Conservation (phyloP, 2,329 filamentous ascomycete genomes). For the Talaromyces sp. region DNA sequence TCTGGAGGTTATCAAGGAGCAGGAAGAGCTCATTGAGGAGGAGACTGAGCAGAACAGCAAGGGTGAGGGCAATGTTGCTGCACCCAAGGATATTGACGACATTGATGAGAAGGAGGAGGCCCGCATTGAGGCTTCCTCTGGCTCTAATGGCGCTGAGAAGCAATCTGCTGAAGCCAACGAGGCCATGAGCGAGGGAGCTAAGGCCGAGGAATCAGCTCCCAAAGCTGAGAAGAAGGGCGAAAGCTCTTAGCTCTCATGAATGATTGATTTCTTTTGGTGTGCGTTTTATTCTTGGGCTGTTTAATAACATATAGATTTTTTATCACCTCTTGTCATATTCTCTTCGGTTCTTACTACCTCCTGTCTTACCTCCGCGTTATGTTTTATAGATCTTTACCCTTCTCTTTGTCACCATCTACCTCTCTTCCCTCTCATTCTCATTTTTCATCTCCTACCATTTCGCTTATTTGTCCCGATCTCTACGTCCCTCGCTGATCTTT, state of each 20-base stretch:
- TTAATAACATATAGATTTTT: constrained; percentile 17
- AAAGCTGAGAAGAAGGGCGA: constrained; percentile 33
- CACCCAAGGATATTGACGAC: constrained; percentile 82
- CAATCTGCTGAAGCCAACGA: constrained; percentile 54
- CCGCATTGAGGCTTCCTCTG: constrained; percentile 50
- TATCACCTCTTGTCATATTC: constrained; percentile 6
- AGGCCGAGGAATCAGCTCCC: constrained; percentile 36
- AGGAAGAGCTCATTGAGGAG: constrained; percentile 96
- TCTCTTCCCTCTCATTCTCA: constrained; percentile 15
- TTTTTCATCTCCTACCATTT: not conserved
- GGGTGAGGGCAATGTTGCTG: constrained; percentile 72
- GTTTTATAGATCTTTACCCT: constrained; percentile 24
- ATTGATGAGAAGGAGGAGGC: constrained; percentile 89
- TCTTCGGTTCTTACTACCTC: constrained; percentile 18
- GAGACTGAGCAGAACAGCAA: constrained; percentile 90
- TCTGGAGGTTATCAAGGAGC: constrained; percentile 96
- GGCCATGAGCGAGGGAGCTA: constrained; percentile 43
- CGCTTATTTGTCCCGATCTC: not conserved
- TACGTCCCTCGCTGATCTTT: not conserved
- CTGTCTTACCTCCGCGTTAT: constrained; percentile 25
- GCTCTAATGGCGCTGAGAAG: constrained; percentile 36
- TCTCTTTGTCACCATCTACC: constrained; percentile 2
- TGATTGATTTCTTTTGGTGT: constrained; percentile 7
- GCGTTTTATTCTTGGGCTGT: constrained; percentile 15
- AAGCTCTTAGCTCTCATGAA: constrained; percentile 21